Evolutionary conservation across 345 rosid species (phyloP), one percentile per base, ranked within the genome.

Genomic region (Salix suchowensis): DNA sequence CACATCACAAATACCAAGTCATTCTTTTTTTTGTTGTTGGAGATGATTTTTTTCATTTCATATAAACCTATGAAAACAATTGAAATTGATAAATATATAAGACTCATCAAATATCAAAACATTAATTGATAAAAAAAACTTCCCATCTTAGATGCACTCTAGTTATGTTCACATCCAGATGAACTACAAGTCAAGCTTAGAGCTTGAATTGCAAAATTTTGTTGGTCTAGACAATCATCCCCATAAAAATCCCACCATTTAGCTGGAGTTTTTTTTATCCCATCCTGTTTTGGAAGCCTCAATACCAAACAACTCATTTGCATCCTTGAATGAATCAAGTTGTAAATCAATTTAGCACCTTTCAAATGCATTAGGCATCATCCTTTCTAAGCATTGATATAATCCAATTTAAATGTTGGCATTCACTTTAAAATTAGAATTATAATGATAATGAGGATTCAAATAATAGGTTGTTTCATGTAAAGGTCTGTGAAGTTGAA

Each of bases 141-240:
- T 66, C 54, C 19, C 66, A 67, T 75, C n/a, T 75, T 52, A 67
- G 54, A 75, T 4, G 46, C 18, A 30, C 52, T 66, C 64, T 32
- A 50, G 12, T 67, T 36, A 19, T 36, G 8, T 1, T 75, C 37
- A 24, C 50, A 21, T 2, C 72, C 54, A n/a, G 36, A 50, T 3
- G 54, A 67, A 15, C 72, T 67, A 16, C n/a, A 44, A 32, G 32
- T 67, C 32, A 52, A 50, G 16, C 71, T 46, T 16, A 46, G 6
- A 6, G 30, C 11, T 48, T 26, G 12, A 13, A 67, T 52, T 0
- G 54, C 78, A 67, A 75, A 67, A 19, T 15, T 67, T 50, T 75
- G 12, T 3, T 36, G 23, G 10, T 75, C 21, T 3, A 19, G 39
- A n/a, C 23, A 39, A 9, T 48, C 16, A 50, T 74, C 52, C n/a